A percentile compares a stretch with the other conserved stretches of the same genome.
Evolutionary conservation across 208 protist species (phyloP).

Genomic region (Naegleria lovaniensis): DNA sequence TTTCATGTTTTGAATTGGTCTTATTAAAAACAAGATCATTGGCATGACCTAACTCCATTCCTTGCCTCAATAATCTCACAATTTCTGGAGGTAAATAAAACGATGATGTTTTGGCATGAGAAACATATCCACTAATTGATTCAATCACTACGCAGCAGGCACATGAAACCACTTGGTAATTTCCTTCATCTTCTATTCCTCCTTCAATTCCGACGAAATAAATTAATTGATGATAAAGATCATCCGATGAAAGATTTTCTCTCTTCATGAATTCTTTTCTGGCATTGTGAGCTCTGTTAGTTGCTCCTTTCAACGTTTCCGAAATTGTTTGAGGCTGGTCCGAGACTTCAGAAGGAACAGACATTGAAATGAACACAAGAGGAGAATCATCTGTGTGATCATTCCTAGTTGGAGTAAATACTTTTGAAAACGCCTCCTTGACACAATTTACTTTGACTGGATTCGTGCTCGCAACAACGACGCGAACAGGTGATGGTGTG

Average conservation of each 20-base stretch:
- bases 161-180: not conserved
- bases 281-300: not conserved
- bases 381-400: too few species aligned
- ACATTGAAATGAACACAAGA: not conserved
- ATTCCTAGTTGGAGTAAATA: not conserved
- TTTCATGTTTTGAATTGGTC: slow-evolving; percentile 10
- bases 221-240: not conserved
- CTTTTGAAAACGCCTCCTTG: not conserved
- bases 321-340: not conserved
- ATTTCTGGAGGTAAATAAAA: not conserved
- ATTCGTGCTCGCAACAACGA: not conserved
- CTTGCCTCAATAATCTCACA: not conserved
- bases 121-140: not conserved
- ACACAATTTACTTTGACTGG: not conserved
- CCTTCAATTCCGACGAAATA: not conserved
- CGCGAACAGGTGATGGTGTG: too few species aligned
- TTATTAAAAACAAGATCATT: slow-evolving; percentile 13
- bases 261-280: not conserved
- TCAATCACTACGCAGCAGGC: not conserved
- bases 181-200: not conserved
- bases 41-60: not conserved
- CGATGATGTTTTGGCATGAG: not conserved
- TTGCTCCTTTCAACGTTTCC: not conserved
- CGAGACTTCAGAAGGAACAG: not conserved
- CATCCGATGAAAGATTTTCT: not conserved